These are phyloP conservation scores for Aspergillus aculeatus DNA, from an alignment of 2,329 filamentous ascomycete genomes.

Conservation along the genomic window DNA sequence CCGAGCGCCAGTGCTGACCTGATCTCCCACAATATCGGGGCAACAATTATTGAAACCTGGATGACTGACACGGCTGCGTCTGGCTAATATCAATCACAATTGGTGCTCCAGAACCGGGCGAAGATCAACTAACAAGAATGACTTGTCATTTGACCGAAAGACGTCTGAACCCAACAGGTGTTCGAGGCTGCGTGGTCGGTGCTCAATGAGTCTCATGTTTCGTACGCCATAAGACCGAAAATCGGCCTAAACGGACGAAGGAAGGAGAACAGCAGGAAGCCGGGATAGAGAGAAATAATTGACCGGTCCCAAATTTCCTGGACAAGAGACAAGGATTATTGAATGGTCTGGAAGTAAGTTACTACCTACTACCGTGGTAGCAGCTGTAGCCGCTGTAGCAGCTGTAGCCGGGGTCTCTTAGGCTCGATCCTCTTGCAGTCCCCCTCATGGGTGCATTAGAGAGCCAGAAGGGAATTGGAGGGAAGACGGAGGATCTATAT, in stretches of 20 bases:
- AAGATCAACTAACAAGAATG: slow-evolving; percentile 7
- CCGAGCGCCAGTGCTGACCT: background rate
- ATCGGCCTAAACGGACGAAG: slow-evolving; percentile 1
- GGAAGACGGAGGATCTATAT: slow-evolving; percentile 1
- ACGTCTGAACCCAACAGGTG: background rate
- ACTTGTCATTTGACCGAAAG: slow-evolving; percentile 10
- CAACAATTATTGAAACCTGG: background rate
- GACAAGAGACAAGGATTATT: background rate
- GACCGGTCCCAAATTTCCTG: background rate
- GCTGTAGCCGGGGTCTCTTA: background rate
- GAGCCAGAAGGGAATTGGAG: background rate
- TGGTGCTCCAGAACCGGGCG: background rate
- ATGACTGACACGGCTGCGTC: background rate
- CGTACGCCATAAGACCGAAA: background rate
- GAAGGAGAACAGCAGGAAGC: background rate
- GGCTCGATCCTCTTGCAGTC: background rate
- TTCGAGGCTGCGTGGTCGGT: slow-evolving; percentile 4
- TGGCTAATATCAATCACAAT: slow-evolving; percentile 3
- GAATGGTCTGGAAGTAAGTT: no score
- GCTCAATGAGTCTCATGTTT: background rate
- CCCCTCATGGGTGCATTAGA: background rate
- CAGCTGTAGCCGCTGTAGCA: background rate
- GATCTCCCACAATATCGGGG: background rate
- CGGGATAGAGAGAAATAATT: background rate
- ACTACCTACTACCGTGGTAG: background rate